Conservation (phyloP, 1,284 basidiomycete genomes). For the Sanguinoderma infundibulare region DNA sequence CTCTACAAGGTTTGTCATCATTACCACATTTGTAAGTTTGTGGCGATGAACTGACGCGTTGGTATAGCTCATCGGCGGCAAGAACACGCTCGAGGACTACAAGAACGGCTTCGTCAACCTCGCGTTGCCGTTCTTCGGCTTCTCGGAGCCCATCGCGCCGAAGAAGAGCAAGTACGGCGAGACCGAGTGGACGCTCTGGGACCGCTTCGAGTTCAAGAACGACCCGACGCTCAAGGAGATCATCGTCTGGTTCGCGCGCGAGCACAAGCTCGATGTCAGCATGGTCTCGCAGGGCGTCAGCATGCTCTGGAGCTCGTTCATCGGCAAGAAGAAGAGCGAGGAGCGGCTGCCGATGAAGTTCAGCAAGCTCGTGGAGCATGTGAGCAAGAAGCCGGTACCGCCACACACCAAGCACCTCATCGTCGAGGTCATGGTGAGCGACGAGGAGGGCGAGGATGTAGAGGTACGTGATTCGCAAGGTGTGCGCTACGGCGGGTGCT, state of each 20-base stretch:
- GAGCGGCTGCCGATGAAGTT: slow-evolving; percentile 91
- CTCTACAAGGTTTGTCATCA: slow-evolving; percentile 82
- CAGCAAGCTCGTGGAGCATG: slow-evolving; percentile 89
- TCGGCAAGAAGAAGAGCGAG: slow-evolving; percentile 91
- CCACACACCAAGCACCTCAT: slow-evolving; percentile 83
- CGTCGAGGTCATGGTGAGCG: slow-evolving; percentile 94
- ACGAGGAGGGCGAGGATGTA: slow-evolving; percentile 89
- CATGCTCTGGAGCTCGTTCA: slow-evolving; percentile 97
- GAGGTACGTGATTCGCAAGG: slow-evolving; percentile 53
- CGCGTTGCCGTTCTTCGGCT: slow-evolving; percentile 98
- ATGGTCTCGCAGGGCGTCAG: slow-evolving; percentile 98
- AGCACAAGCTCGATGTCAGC: slow-evolving; percentile 88
- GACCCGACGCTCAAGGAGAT: slow-evolving; percentile 92
- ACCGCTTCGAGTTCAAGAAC: slow-evolving; percentile 91
- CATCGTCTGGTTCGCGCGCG: slow-evolving; percentile 82
- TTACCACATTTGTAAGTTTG: background rate
- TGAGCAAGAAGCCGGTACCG: slow-evolving; percentile 92
- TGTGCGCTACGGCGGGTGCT: background rate
- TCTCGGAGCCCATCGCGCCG: slow-evolving; percentile 98
- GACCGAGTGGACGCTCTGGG: slow-evolving; percentile 98
- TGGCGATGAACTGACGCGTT: slow-evolving; percentile 4
- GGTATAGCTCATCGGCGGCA: slow-evolving; percentile 89
- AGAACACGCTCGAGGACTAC: slow-evolving; percentile 92
- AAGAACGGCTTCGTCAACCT: slow-evolving; percentile 99
- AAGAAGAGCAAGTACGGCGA: slow-evolving; percentile 86